Base-by-base conservation (phyloP, 2,329 filamentous ascomycete genomes). In the Claviceps citrina region DNA sequence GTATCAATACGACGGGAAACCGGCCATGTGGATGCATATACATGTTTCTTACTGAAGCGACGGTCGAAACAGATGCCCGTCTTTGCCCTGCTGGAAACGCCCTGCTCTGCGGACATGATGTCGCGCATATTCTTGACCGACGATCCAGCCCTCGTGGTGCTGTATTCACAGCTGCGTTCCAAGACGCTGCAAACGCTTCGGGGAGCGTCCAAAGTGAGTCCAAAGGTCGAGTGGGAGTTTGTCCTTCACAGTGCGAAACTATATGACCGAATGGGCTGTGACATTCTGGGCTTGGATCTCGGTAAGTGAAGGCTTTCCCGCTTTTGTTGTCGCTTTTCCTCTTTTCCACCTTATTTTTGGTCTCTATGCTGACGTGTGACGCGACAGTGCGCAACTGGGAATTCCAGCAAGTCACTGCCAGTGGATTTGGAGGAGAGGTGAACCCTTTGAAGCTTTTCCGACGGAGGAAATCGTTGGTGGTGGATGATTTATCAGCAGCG, bases 191-290 rank as follows among this genome's bases (percentile, higher is more conserved):
- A 93, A 55, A 93, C 85, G 0, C 70, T 94, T 7, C 77, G 80
- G 25, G 87, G 86, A n/a, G 84, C 84, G 6, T 80, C 81, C 0
- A 84, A 85, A 59, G 71, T 94, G 15, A 79, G 77, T 2, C 80
- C 83, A 0, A 73, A 73, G 45, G 77, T 80, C 4, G 87, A 95
- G 59, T 93, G 84, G 83, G 76, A 82, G 25, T 94, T 95, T 55
- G 77, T 95, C 1, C 64, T 93, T 18, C 84, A 91, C 50, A 94
- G 84, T 39, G 84, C 86, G 13, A 71, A 77, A 40, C 66, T 91
- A 15, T 96, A 87, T 54, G 81, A 82, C 56, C 79, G 84, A 7
- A 95, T 91, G 87, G 89, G 91, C 3, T 93, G 91, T 54, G 89
- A 95, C 58, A 60, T 94, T 7, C 71, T 96, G 0, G 91, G 87